These are phyloP conservation scores for Puccinia triticina DNA, from an alignment of 1,284 basidiomycete genomes.

Conservation along the genomic window DNA sequence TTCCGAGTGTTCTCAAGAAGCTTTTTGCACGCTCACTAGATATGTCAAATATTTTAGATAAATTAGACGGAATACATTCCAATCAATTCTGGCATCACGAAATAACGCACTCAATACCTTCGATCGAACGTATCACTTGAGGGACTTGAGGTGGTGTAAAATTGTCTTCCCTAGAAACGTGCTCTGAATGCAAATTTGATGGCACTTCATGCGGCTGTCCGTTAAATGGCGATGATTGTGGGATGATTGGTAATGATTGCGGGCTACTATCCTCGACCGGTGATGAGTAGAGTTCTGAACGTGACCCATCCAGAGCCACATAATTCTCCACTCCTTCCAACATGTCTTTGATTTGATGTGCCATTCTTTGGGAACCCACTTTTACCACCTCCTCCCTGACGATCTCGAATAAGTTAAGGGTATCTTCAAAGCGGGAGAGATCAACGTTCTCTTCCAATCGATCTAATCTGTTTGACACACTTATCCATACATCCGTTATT, in stretches of 20 bases:
- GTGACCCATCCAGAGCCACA: background rate
- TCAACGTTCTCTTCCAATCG: background rate
- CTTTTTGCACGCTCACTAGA: background rate
- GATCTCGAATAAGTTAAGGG: background rate
- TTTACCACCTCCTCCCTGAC: background rate
- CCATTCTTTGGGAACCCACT: background rate
- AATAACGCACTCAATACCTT: background rate
- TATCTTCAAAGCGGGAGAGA: background rate
- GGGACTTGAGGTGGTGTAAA: background rate
- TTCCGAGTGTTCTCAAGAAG: slow-evolving; percentile 17
- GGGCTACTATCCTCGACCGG: no score
- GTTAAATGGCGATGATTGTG: background rate
- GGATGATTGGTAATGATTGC: background rate
- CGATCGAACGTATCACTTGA: background rate
- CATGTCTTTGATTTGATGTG: background rate
- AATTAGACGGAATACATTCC: background rate
- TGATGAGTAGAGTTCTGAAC: background rate
- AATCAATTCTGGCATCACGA: background rate
- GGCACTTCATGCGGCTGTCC: background rate
- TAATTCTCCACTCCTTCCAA: background rate
- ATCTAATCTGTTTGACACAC: background rate
- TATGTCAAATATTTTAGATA: background rate
- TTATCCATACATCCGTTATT: slow-evolving; percentile 1
- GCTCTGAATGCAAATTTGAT: background rate
- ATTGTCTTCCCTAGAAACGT: background rate